Evolutionary conservation across 2,329 filamentous ascomycete genomes (phyloP).

Genomic region (Cercospora zeina): DNA sequence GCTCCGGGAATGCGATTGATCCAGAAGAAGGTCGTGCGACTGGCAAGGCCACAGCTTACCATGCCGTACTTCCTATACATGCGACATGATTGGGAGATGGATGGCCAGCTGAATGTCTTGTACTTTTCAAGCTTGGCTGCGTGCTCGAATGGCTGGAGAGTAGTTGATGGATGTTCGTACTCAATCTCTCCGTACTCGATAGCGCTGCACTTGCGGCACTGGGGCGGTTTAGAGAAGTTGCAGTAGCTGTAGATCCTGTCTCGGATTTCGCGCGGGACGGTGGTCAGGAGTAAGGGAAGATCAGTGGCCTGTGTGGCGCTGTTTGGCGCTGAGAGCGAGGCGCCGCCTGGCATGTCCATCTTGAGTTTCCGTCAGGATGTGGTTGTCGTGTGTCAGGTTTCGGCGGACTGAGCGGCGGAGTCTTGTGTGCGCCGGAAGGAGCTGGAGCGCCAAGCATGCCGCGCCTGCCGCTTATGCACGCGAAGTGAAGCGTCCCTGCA

Average conservation of each 20-base stretch:
- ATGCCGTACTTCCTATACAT: background rate
- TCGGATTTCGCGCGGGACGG: background rate
- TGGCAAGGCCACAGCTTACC: background rate
- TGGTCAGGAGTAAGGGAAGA: background rate
- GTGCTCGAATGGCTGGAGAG: background rate
- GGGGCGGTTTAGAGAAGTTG: background rate
- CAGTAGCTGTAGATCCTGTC: background rate
- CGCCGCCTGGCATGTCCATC: background rate
- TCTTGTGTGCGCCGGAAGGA: no score
- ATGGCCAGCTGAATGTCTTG: background rate
- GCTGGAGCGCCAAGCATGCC: no score
- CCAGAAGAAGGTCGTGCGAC: background rate
- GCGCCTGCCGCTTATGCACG: no score
- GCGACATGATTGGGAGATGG: background rate
- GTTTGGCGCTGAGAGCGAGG: background rate
- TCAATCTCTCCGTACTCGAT: background rate
- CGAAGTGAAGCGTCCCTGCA: no score
- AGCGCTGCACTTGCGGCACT: background rate
- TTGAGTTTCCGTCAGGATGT: background rate
- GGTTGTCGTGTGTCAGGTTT: background rate
- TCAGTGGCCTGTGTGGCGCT: background rate
- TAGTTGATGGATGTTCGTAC: background rate
- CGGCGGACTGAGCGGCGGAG: no score
- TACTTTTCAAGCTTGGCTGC: background rate
- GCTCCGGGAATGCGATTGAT: background rate